phyloP scores from a whole-genome alignment of 441 rosid genomes.

The Populus hybrid region DNA sequence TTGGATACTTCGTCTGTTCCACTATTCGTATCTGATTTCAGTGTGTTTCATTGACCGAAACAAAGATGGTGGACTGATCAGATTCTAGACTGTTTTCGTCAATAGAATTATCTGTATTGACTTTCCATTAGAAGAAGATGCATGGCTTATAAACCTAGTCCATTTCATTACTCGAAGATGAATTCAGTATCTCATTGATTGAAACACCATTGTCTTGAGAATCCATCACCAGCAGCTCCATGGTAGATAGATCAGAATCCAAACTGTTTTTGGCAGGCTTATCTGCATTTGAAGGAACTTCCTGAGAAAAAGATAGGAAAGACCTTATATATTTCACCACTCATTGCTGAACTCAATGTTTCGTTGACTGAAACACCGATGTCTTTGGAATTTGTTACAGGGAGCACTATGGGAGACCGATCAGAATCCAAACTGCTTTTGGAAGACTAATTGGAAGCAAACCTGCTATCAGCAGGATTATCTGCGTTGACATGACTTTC shows the following conservation, averaged over 20 bases:
- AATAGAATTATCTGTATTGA: neutral
- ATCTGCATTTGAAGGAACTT: too few species aligned
- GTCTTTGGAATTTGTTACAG: too few species aligned
- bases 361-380: too few species aligned
- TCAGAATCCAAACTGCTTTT: too few species aligned
- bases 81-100: neutral
- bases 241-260: neutral
- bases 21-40: neutral
- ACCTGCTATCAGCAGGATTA: too few species aligned
- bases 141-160: neutral
- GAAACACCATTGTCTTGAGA: neutral
- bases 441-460: too few species aligned
- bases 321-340: too few species aligned
- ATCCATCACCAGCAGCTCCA: neutral
- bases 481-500: too few species aligned
- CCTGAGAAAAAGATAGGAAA: neutral
- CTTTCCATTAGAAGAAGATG: neutral
- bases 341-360: too few species aligned
- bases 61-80: neutral
- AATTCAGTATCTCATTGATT: neutral
- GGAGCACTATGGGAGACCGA: too few species aligned
- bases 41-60: neutral
- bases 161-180: neutral
- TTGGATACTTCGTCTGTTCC: too few species aligned
- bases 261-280: neutral